Conservation (phyloP, 2,329 filamentous ascomycete species). For the Tolypocladium capitatum region DNA sequence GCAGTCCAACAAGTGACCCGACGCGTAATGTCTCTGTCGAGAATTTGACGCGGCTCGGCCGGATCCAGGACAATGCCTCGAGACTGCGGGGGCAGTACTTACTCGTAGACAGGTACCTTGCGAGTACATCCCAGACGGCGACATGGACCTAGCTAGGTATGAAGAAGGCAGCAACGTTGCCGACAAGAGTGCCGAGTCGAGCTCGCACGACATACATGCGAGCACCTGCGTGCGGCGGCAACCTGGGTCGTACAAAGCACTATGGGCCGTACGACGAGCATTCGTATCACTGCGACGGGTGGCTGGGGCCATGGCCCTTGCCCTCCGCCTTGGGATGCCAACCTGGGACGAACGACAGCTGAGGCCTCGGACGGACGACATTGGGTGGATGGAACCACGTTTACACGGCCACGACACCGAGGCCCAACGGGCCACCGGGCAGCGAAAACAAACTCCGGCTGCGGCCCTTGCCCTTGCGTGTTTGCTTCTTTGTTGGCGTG, state of each 20-base stretch:
- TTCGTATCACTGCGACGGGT: no score
- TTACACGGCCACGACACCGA: background rate
- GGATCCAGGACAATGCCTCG: background rate
- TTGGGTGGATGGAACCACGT: background rate
- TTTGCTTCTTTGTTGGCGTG: background rate
- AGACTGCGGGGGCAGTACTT: background rate
- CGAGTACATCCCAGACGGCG: background rate
- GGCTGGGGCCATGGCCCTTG: background rate
- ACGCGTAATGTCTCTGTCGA: background rate
- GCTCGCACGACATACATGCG: background rate
- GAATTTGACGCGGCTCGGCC: background rate
- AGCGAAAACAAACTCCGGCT: background rate
- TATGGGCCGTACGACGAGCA: no score
- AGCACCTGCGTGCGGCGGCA: background rate
- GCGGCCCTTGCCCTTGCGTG: background rate
- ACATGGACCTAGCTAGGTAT: background rate
- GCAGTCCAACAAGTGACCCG: no score
- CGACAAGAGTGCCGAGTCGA: background rate
- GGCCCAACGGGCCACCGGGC: background rate
- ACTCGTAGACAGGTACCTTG: background rate
- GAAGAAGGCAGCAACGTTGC: background rate
- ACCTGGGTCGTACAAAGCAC: no score
- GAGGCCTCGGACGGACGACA: background rate
- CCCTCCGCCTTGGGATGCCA: background rate
- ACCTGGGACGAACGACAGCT: background rate